A percentile compares a stretch with the other conserved stretches of the same genome.
Conservation (phyloP, 177 flowering plant species). For the Vitis hybrid region DNA sequence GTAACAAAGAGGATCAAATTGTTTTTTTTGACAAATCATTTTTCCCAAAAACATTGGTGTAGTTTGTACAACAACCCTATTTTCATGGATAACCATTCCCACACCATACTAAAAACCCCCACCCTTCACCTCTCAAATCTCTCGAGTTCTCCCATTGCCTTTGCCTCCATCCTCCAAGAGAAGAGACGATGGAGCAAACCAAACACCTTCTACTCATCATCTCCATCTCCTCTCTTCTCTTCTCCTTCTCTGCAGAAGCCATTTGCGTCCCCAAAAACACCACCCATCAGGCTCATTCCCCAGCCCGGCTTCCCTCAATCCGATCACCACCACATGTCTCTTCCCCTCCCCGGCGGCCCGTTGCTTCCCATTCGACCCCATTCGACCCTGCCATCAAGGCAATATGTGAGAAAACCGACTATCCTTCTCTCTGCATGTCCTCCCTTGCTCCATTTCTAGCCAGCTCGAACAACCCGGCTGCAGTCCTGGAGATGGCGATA, state of each 20-base stretch:
- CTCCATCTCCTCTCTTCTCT: constrained; percentile 19
- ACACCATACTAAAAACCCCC: too few relatives aligned
- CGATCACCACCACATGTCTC: neutral
- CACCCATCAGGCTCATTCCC: neutral
- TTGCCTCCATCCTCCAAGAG: neutral
- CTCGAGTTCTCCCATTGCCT: neutral
- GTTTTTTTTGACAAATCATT: too few relatives aligned
- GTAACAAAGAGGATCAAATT: too few relatives aligned
- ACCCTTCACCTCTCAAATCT: neutral
- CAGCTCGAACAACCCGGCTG: neutral
- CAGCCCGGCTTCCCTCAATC: neutral
- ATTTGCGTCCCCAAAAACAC: constrained; percentile 14
- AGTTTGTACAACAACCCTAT: neutral
- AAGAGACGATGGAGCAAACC: constrained; percentile 13
- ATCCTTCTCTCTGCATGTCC: constrained; percentile 27
- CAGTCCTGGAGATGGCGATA: constrained; percentile 16
- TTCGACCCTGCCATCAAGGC: neutral
- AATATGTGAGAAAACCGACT: constrained; percentile 27
- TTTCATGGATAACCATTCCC: neutral
- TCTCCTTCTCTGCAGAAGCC: constrained; percentile 15
- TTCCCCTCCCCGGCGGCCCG: neutral
- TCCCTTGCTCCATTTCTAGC: constrained; percentile 20
- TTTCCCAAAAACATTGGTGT: too few relatives aligned
- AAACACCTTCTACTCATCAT: constrained; percentile 12
- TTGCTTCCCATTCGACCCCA: neutral